Conservation (phyloP, 169 alveolate genomes). For the Plasmodium malariae region DNA sequence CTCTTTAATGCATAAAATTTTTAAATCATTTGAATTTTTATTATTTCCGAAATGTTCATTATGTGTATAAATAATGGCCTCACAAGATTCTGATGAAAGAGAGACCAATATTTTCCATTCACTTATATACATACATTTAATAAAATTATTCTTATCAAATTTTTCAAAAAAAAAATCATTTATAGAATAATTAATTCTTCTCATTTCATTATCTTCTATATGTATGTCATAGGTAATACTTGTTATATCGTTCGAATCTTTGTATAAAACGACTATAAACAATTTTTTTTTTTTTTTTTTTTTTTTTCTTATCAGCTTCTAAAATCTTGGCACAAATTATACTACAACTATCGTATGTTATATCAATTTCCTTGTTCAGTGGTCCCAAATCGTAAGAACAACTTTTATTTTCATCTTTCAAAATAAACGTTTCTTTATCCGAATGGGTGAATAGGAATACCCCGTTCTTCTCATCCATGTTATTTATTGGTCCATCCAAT, state of each 20-base stretch:
- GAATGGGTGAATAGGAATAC: slow-evolving; percentile 41
- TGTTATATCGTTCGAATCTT: slow-evolving; percentile 29
- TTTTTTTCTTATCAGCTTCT: slow-evolving; percentile 27
- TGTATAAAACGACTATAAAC: slow-evolving; percentile 65
- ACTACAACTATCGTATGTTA: slow-evolving; percentile 28
- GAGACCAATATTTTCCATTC: slow-evolving; percentile 56
- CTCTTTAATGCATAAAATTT: slow-evolving; percentile 65
- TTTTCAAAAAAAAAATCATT: slow-evolving; percentile 75
- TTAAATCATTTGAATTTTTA: slow-evolving; percentile 10
- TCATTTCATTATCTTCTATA: slow-evolving; percentile 57
- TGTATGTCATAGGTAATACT: slow-evolving; percentile 61
- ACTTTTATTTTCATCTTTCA: slow-evolving; percentile 31
- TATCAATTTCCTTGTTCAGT: slow-evolving; percentile 40
- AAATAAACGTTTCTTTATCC: slow-evolving; percentile 43
- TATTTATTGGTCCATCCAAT: slow-evolving; percentile 13
- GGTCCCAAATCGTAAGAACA: slow-evolving; percentile 15
- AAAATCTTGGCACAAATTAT: slow-evolving; percentile 71
- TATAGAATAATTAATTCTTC: slow-evolving; percentile 50
- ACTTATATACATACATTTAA: slow-evolving; percentile 45
- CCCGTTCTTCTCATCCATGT: slow-evolving; percentile 63
- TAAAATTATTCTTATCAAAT: slow-evolving; percentile 10
- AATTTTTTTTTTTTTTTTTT: slow-evolving; percentile 35
- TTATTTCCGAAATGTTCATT: slow-evolving; percentile 6
- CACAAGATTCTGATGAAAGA: slow-evolving; percentile 69
- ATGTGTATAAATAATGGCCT: slow-evolving; percentile 46